Conservation (phyloP, 2,329 filamentous ascomycete species). For the Aspergillus calidoustus region DNA sequence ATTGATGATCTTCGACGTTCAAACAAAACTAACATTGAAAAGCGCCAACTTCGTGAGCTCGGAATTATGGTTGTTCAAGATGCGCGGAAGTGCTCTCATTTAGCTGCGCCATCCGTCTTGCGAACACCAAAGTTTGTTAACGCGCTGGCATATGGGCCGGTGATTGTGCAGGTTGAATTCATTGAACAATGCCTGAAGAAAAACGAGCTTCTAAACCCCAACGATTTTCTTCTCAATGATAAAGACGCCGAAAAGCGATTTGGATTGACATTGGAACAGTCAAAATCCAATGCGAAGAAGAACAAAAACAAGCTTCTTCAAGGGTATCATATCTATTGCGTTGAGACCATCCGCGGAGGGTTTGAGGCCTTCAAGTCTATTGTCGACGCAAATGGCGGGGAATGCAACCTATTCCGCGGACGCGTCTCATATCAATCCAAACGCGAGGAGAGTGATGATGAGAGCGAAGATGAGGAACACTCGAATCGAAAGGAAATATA, state of each 20-base stretch:
- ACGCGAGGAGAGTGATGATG: constrained; percentile 46
- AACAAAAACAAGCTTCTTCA: constrained; percentile 78
- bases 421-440: constrained; percentile 72
- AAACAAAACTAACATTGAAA: constrained; percentile 3
- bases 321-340: constrained; percentile 82
- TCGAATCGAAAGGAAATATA: constrained; percentile 74
- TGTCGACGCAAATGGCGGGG: constrained; percentile 84
- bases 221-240: constrained; percentile 73
- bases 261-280: constrained; percentile 69
- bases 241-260: constrained; percentile 72
- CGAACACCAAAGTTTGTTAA: constrained; percentile 93
- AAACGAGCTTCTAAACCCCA: constrained; percentile 65
- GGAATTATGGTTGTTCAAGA: constrained; percentile 83
- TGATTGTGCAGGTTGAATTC: constrained; percentile 76
- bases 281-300: constrained; percentile 70
- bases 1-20: background rate
- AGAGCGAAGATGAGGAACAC: constrained; percentile 63
- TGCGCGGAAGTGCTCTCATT: constrained; percentile 75
- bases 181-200: constrained; percentile 76
- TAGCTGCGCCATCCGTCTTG: constrained; percentile 84
- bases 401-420: constrained; percentile 76
- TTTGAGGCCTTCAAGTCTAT: constrained; percentile 85
- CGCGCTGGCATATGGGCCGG: constrained; percentile 79
- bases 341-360: constrained; percentile 77
- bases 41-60: constrained; percentile 81